phyloP scores from a whole-genome alignment of 148 eudicot species.

The Vaccinium corymbosum region DNA sequence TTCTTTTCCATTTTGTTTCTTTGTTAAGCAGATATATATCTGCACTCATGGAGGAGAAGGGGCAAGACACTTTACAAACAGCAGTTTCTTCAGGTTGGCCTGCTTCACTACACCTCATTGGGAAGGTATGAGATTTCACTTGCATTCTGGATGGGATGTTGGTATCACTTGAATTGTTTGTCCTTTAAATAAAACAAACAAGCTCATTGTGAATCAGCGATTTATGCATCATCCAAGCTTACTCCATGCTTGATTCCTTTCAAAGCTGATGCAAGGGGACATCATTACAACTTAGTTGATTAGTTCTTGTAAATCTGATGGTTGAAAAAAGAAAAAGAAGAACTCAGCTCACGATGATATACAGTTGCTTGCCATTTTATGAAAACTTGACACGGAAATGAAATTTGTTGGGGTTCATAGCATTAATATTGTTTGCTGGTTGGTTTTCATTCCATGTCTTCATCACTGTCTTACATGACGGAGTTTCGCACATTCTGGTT shows the following conservation, averaged over 20 bases:
- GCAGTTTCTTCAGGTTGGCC: conserved; percentile 92
- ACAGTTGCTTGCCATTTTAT: background rate
- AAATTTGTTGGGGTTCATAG: background rate
- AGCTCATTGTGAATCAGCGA: background rate
- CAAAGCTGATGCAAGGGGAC: background rate
- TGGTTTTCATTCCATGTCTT: background rate
- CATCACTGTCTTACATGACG: background rate
- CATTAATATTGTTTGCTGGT: background rate
- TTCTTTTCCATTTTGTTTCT: background rate
- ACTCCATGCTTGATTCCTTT: background rate
- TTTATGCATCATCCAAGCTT: background rate
- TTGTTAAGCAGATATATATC: conserved; percentile 73
- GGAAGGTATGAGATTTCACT: conserved; percentile 56
- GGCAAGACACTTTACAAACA: conserved; percentile 51
- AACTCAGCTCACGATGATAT: background rate
- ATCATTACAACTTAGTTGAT: background rate
- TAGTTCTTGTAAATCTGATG: background rate
- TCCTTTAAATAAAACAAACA: background rate
- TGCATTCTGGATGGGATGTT: background rate
- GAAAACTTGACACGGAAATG: background rate
- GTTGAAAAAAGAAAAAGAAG: background rate
- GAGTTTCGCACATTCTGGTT: background rate
- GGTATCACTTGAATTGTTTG: background rate
- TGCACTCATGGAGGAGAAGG: conserved; percentile 61
- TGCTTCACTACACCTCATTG: conserved; percentile 90